Evolutionary conservation across 2,329 filamentous ascomycete genomes (phyloP), one percentile per base, ranked within the genome.

Genomic region (Dryadomyces quercivorus): DNA sequence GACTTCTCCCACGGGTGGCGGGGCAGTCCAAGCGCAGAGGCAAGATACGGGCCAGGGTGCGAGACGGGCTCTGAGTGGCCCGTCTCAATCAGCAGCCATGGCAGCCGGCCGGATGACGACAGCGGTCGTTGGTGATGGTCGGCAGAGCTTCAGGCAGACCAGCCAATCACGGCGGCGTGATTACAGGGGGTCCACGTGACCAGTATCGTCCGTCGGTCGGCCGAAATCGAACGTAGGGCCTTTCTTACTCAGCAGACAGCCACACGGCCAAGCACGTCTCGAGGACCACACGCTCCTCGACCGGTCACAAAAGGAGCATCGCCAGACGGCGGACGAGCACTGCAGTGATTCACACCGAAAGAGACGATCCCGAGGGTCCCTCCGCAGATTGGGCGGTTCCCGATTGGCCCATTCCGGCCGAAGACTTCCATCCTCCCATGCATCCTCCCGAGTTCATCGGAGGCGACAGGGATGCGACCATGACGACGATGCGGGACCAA

Each of bases 401-500:
- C n/a, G n/a, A n/a, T n/a, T n/a, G n/a, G n/a, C n/a, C n/a, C n/a
- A n/a, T n/a, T n/a, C n/a, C n/a, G n/a, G n/a, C n/a, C n/a, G n/a
- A n/a, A n/a, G n/a, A 9, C 21, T 21, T 21, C 7, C 9, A 47
- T 34, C 21, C 12, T 8, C 26, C 21, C 13, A 22, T 8, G 26
- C 26, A 8, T 31, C 26, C 26, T 4, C 26, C 8, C 8, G 26
- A 5, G 31, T 36, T 48, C 36, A 6, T 38, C 16, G n/a, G n/a
- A 20, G 47, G 13, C 21, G 26, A 34, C 40, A 36, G 21, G 20
- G 31, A 45, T 5, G 3, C 3, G 5, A 20, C 15, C 2, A 46
- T 46, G 44, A 10, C 46, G n/a, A 42, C 36, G 12, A 54, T 51
- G 53, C 26, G 34, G 13, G 51, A 45, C 42, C 46, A 56, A 47